phyloP scores from a whole-genome alignment of 176 grass and related monocot genomes.

The Elymus sibiricus region DNA sequence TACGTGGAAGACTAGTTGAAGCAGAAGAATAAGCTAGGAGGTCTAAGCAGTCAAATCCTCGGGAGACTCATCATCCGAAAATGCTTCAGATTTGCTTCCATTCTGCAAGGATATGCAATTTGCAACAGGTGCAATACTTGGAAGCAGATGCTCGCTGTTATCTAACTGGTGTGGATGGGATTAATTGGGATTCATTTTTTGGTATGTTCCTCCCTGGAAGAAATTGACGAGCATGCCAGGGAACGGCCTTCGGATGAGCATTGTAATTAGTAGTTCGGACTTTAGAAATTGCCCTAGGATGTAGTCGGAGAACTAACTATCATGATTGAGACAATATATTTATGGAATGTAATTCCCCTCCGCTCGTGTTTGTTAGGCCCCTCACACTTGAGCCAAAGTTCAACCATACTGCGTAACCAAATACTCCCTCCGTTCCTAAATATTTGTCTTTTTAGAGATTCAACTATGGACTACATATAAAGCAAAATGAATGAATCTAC shows the following conservation, averaged over 20 bases:
- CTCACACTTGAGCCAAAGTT: too few species aligned
- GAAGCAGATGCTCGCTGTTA: background rate
- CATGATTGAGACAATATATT: background rate
- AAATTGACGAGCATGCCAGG: background rate
- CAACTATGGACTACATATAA: too few species aligned
- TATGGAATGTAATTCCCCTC: background rate
- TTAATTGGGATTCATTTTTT: background rate
- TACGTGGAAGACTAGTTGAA: slow-evolving; percentile 57
- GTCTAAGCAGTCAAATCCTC: background rate
- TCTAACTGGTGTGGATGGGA: background rate
- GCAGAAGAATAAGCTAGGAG: slow-evolving; percentile 13
- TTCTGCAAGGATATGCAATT: slow-evolving; percentile 4
- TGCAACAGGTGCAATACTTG: background rate
- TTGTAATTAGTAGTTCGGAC: slow-evolving; percentile 27
- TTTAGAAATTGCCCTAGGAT: background rate
- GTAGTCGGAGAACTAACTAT: background rate
- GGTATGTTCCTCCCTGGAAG: background rate
- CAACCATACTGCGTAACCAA: too few species aligned
- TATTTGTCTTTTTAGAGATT: too few species aligned
- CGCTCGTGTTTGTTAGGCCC: too few species aligned
- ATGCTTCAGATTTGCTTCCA: background rate
- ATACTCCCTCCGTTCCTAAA: too few species aligned
- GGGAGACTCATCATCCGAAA: background rate
- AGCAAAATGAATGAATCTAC: too few species aligned
- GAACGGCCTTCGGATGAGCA: background rate